phyloP scores from a whole-genome alignment of 2,329 filamentous ascomycete species.

The Talaromyces sp. region DNA sequence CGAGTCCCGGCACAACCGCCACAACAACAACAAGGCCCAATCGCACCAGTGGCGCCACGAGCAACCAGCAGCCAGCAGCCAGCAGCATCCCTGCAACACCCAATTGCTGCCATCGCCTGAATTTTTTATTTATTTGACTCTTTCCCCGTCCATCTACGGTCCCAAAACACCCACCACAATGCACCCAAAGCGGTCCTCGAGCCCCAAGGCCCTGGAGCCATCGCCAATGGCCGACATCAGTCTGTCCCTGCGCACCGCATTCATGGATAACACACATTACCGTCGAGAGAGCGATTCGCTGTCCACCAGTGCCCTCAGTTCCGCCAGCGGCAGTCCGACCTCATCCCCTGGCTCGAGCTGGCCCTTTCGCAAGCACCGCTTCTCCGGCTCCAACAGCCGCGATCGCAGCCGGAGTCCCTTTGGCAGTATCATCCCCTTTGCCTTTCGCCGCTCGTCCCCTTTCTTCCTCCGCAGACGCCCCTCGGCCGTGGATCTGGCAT shows the following conservation, averaged over 20 bases:
- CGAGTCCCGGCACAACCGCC: neutral
- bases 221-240: slow-evolving; percentile 26
- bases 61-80: neutral
- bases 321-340: slow-evolving; percentile 24
- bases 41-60: neutral
- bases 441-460: slow-evolving; percentile 24
- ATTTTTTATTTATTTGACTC: neutral
- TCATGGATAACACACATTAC: slow-evolving; percentile 19
- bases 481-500: slow-evolving; percentile 40
- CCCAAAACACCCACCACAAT: slow-evolving; percentile 14
- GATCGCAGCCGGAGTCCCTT: slow-evolving; percentile 21
- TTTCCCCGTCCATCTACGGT: neutral
- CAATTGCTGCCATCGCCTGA: neutral
- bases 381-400: slow-evolving; percentile 19
- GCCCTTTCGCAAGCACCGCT: slow-evolving; percentile 21
- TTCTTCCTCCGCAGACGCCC: slow-evolving; percentile 37
- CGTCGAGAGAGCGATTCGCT: slow-evolving; percentile 18
- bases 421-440: slow-evolving; percentile 16
- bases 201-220: slow-evolving; percentile 14
- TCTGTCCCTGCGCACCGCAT: slow-evolving; percentile 28
- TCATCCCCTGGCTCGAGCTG: slow-evolving; percentile 27
- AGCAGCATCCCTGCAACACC: neutral
- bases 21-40: neutral
- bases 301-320: slow-evolving; percentile 25
- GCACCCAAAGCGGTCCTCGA: slow-evolving; percentile 12